Evolutionary conservation across 2,329 filamentous ascomycete species (phyloP).

Genomic region (Torrubiellomyces zombiae): DNA sequence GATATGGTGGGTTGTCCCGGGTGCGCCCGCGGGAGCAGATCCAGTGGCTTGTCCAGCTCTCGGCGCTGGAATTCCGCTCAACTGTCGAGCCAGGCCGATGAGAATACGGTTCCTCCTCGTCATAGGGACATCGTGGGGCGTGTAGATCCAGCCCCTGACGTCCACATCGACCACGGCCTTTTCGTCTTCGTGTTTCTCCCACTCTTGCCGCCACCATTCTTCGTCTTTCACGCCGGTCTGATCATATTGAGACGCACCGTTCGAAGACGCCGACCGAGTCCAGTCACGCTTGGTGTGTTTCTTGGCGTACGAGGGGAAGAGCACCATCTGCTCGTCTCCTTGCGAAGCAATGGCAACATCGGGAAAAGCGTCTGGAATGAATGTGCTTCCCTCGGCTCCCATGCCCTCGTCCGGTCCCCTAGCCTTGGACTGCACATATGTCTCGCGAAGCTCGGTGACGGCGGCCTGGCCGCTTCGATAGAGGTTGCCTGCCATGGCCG

Average conservation of each 20-base stretch:
- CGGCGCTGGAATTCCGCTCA: slow-evolving; percentile 72
- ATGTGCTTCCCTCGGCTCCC: slow-evolving; percentile 14
- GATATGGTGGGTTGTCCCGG: slow-evolving; percentile 10
- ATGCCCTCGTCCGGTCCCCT: slow-evolving; percentile 13
- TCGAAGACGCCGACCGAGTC: slow-evolving; percentile 12
- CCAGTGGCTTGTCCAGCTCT: slow-evolving; percentile 18
- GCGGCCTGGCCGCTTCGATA: slow-evolving; percentile 40
- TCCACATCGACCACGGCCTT: slow-evolving; percentile 86
- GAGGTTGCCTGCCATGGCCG: slow-evolving; percentile 40
- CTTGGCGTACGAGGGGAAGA: slow-evolving; percentile 89
- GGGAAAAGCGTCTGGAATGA: slow-evolving; percentile 63
- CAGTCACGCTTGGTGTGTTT: slow-evolving; percentile 41
- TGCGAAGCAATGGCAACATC: slow-evolving; percentile 66
- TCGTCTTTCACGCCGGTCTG: slow-evolving; percentile 37
- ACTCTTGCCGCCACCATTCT: slow-evolving; percentile 63
- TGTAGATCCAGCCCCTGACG: slow-evolving; percentile 89
- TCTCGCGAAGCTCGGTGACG: slow-evolving; percentile 41
- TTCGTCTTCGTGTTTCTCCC: slow-evolving; percentile 65
- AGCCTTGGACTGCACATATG: slow-evolving; percentile 37
- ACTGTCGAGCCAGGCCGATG: slow-evolving; percentile 68
- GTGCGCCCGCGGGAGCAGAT: slow-evolving; percentile 5
- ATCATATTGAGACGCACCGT: slow-evolving; percentile 13
- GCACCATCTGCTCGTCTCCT: slow-evolving; percentile 78
- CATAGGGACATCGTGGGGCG: slow-evolving; percentile 69
- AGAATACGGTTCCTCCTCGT: slow-evolving; percentile 74